Percentiles rank a stretch among this genome's conserved stretches.
phyloP scores from a whole-genome alignment of 495 filamentous ascomycete species.

The Massariosphaeria phaeospora region DNA sequence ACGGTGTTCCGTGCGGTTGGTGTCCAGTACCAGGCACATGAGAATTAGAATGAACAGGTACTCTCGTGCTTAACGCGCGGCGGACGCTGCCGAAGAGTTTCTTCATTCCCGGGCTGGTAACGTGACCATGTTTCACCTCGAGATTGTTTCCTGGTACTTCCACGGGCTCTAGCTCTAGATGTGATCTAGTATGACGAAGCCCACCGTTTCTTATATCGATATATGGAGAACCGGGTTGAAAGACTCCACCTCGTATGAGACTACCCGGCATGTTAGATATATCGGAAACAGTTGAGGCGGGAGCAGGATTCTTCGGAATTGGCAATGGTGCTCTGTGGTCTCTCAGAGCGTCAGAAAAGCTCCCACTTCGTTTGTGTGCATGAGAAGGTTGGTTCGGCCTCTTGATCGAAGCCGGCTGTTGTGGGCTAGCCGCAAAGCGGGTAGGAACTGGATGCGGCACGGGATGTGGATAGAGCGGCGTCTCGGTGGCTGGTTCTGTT shows the following conservation, averaged over 20 bases:
- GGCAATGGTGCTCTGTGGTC: constrained; percentile 61
- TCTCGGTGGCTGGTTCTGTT: constrained; percentile 24
- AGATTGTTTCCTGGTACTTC: constrained; percentile 13
- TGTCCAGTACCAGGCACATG: constrained; percentile 15
- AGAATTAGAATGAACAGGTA: constrained; percentile 28
- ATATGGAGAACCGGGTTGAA: constrained; percentile 32
- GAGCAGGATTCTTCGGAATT: constrained; percentile 46
- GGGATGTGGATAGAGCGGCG: constrained; percentile 36
- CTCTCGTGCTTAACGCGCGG: constrained; percentile 72
- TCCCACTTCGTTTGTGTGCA: constrained; percentile 65
- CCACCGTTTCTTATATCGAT: constrained; percentile 29
- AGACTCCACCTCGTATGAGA: constrained; percentile 64
- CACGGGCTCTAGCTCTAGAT: constrained; percentile 25
- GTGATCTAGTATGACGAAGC: constrained; percentile 25
- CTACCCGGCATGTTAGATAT: constrained; percentile 57
- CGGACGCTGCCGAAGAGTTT: constrained; percentile 83
- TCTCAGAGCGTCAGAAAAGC: constrained; percentile 82
- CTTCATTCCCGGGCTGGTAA: constrained; percentile 62
- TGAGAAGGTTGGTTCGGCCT: constrained; percentile 40
- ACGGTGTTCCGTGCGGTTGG: constrained; percentile 3
- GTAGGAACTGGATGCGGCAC: constrained; percentile 24
- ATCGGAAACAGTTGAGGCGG: constrained; percentile 34
- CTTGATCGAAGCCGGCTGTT: constrained; percentile 17
- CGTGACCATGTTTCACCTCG: constrained; percentile 8
- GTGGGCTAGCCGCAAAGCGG: constrained; percentile 24